Conservation (phyloP, 441 rosid species). For the Biscutella laevigata region DNA sequence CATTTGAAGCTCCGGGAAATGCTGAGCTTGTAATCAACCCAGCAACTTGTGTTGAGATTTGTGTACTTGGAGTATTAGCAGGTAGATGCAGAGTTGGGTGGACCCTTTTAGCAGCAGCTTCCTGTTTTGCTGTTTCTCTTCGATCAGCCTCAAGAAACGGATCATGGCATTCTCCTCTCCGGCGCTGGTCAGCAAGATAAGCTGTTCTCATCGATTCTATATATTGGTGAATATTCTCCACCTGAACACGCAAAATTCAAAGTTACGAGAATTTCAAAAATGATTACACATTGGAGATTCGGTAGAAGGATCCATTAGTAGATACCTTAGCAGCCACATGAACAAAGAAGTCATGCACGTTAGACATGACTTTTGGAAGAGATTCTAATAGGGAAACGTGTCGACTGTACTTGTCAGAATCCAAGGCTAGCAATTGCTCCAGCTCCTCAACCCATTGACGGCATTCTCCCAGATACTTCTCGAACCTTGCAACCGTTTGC, state of each 20-base stretch:
- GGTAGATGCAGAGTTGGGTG: constrained; percentile 96
- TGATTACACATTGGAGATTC: background rate
- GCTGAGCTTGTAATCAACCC: constrained; percentile 57
- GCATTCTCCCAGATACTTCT: constrained; percentile 77
- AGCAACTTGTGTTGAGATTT: constrained; percentile 63
- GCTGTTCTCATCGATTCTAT: constrained; percentile 87
- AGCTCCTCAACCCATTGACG: constrained; percentile 92
- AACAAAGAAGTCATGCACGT: constrained; percentile 86
- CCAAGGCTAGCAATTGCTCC: constrained; percentile 73
- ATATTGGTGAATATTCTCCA: constrained; percentile 85
- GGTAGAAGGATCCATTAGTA: background rate
- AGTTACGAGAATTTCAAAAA: background rate
- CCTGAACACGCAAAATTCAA: constrained; percentile 35
- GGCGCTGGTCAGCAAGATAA: constrained; percentile 86
- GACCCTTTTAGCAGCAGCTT: constrained; percentile 94
- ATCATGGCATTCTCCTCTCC: constrained; percentile 69
- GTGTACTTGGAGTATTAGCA: constrained; percentile 46
- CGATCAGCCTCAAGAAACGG: constrained; percentile 98
- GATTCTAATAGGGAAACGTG: constrained; percentile 60
- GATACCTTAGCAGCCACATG: constrained; percentile 96
- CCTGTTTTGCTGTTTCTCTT: constrained; percentile 90
- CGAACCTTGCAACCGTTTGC: constrained; percentile 80
- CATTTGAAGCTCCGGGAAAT: constrained; percentile 36
- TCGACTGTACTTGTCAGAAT: constrained; percentile 55
- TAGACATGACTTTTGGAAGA: constrained; percentile 87